phyloP scores from a whole-genome alignment of 2,329 filamentous ascomycete genomes.

The Zymoseptoria brevis region DNA sequence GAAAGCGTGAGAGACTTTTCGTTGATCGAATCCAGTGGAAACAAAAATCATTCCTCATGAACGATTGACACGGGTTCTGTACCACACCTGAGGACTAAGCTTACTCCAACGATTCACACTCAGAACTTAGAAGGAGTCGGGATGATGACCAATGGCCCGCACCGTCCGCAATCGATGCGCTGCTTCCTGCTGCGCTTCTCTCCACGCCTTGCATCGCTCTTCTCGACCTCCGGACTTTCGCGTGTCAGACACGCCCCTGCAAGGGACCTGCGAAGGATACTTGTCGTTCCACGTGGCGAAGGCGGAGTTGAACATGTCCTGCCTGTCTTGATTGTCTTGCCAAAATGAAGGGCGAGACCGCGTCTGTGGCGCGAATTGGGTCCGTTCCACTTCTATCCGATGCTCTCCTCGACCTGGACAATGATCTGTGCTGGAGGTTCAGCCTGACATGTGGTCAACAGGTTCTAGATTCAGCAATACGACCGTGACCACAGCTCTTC shows the following conservation, averaged over 20 bases:
- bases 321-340: not conserved
- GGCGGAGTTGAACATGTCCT: not conserved
- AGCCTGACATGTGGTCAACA: too few species aligned
- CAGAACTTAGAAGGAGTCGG: not conserved
- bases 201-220: not conserved
- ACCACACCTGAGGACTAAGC: too few species aligned
- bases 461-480: too few species aligned
- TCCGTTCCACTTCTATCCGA: too few species aligned
- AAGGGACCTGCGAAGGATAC: not conserved
- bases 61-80: too few species aligned
- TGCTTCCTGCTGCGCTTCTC: not conserved
- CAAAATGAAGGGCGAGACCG: not conserved
- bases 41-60: too few species aligned
- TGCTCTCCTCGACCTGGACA: too few species aligned
- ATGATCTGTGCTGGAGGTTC: too few species aligned
- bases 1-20: too few species aligned
- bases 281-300: not conserved
- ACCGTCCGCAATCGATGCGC: not conserved
- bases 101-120: not conserved
- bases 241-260: not conserved
- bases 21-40: too few species aligned
- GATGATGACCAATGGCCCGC: not conserved
- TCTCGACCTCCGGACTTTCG: not conserved
- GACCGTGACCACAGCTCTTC: too few species aligned
- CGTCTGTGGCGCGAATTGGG: not conserved